phyloP scores from a whole-genome alignment of 495 filamentous ascomycete species.

The Penicillium chermesinum region DNA sequence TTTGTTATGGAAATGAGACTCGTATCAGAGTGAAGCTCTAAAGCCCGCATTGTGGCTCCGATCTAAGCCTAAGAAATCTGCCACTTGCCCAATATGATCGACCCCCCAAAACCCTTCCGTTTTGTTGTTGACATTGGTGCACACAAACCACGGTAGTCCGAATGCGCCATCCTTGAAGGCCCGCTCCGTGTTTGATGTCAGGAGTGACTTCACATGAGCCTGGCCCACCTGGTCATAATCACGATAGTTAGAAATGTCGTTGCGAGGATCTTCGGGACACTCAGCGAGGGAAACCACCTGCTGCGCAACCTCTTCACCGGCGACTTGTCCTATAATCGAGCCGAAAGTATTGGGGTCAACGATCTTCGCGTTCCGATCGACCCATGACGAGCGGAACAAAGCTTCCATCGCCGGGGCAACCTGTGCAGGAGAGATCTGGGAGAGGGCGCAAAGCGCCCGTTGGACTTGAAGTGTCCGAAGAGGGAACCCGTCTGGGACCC shows the following conservation, averaged over 20 bases:
- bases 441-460: slow-evolving; percentile 42
- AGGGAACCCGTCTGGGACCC: slow-evolving; percentile 55
- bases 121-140: slow-evolving; percentile 53
- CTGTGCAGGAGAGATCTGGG: slow-evolving; percentile 33
- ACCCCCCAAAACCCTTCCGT: slow-evolving; percentile 66
- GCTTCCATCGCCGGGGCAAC: slow-evolving; percentile 43
- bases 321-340: slow-evolving; percentile 40
- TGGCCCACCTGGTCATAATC: slow-evolving; percentile 20
- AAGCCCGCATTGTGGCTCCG: slow-evolving; percentile 27
- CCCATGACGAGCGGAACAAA: slow-evolving; percentile 57
- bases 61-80: slow-evolving; percentile 55
- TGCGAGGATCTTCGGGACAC: too few relatives aligned
- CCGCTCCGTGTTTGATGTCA: slow-evolving; percentile 51
- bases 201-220: slow-evolving; percentile 47
- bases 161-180: slow-evolving; percentile 61
- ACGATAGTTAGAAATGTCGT: too few relatives aligned
- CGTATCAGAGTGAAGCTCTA: slow-evolving; percentile 19
- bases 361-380: slow-evolving; percentile 41
- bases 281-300: slow-evolving; percentile 35
- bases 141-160: slow-evolving; percentile 67
- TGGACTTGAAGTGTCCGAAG: slow-evolving; percentile 48
- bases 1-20: too few relatives aligned
- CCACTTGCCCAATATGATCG: slow-evolving; percentile 63
- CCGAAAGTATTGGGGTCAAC: slow-evolving; percentile 45
- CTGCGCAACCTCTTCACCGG: slow-evolving; percentile 46